These are phyloP conservation scores for Trichosporon sp. DNA, from an alignment of 1,284 basidiomycete genomes.

Conservation along the genomic window DNA sequence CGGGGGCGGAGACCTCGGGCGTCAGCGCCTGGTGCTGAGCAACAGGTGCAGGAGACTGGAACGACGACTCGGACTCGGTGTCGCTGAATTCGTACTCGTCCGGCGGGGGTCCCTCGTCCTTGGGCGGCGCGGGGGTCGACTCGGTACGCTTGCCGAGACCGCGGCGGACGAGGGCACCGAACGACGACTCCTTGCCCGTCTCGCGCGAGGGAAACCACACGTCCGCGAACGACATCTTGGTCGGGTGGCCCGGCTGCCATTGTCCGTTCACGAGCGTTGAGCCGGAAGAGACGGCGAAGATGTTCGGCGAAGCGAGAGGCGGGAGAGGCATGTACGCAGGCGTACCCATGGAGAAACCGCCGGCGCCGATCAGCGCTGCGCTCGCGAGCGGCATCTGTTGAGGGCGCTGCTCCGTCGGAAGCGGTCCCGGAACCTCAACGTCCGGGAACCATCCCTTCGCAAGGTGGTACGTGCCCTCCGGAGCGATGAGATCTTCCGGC, in stretches of 20 bases:
- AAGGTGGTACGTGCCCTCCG: slow-evolving; percentile 50
- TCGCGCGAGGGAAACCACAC: slow-evolving; percentile 50
- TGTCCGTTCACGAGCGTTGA: slow-evolving; percentile 50
- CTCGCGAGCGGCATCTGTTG: slow-evolving; percentile 20
- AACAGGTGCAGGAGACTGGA: slow-evolving; percentile 13
- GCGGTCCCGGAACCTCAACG: slow-evolving; percentile 44
- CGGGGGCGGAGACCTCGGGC: slow-evolving; percentile 5
- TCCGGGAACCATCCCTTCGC: slow-evolving; percentile 44
- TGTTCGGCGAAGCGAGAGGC: slow-evolving; percentile 28
- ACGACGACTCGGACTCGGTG: slow-evolving; percentile 24
- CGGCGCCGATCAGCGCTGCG: slow-evolving; percentile 42
- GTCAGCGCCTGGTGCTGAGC: slow-evolving; percentile 15
- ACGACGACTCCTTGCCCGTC: slow-evolving; percentile 37
- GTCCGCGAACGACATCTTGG: slow-evolving; percentile 45
- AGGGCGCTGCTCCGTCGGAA: slow-evolving; percentile 33
- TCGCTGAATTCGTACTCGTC: slow-evolving; percentile 32
- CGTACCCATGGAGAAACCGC: slow-evolving; percentile 29
- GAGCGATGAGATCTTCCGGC: slow-evolving; percentile 47
- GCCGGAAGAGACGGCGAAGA: slow-evolving; percentile 42
- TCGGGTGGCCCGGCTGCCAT: slow-evolving; percentile 44
- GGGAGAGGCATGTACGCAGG: slow-evolving; percentile 31
- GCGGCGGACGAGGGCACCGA: slow-evolving; percentile 39
- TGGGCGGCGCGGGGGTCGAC: not conserved
- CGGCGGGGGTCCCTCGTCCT: slow-evolving; percentile 23
- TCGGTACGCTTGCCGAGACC: slow-evolving; percentile 31